phyloP scores from a whole-genome alignment of 108 stramenopile genomes.

The Cyclotella kingstonii region DNA sequence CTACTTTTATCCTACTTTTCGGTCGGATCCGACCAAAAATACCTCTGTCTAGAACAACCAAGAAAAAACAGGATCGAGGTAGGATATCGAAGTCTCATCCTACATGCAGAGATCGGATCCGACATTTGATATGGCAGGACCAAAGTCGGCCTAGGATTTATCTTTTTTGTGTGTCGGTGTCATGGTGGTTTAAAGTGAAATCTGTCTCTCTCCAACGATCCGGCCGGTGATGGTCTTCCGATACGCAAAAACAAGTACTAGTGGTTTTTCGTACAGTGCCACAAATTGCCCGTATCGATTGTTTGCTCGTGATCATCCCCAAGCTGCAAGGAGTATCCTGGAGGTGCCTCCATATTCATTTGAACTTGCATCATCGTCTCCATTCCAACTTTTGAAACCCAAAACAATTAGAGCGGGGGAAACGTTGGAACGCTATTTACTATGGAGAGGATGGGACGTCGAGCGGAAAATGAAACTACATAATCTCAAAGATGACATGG shows the following conservation, averaged over 20 bases:
- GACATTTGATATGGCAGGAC: too few species aligned
- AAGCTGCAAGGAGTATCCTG: constrained; percentile 19
- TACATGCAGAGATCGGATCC: too few species aligned
- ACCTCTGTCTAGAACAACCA: too few species aligned
- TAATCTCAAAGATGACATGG: neutral
- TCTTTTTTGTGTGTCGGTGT: too few species aligned
- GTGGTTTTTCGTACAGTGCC: neutral
- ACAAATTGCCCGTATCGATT: constrained; percentile 24
- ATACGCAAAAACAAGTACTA: neutral
- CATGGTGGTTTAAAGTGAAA: too few species aligned
- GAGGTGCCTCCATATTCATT: constrained; percentile 10
- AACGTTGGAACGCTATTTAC: constrained; percentile 53
- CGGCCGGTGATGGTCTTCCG: too few species aligned
- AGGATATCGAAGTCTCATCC: too few species aligned
- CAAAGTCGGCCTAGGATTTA: too few species aligned
- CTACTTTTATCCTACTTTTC: too few species aligned
- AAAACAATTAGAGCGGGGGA: neutral
- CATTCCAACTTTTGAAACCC: neutral
- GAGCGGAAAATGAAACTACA: neutral
- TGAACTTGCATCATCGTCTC: neutral
- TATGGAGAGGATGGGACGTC: constrained; percentile 58
- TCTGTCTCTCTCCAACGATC: too few species aligned
- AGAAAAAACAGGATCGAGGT: too few species aligned
- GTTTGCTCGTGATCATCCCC: constrained; percentile 31
- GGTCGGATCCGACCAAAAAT: too few species aligned